Base-by-base conservation (phyloP, 2,329 filamentous ascomycete species). In the Monosporascus sp. region DNA sequence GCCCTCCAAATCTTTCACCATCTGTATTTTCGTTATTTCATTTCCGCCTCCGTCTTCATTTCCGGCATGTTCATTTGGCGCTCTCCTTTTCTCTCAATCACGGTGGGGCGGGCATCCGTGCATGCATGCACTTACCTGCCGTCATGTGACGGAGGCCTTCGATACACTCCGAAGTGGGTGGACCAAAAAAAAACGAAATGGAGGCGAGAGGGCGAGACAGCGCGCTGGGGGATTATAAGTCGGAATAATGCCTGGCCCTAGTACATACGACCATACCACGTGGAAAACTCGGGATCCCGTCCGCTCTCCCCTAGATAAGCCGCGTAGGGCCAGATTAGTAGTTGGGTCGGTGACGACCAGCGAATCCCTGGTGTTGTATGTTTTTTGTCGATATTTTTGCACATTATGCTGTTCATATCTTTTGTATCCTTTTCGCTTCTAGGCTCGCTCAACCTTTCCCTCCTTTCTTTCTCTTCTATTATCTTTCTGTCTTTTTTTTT, bases 361-460 rank as follows among this genome's bases (percentile, higher is more conserved):
- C 64, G 64, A 67, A 66, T 67, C 57, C 63, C 63, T 50, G 62
- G 64, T 67, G 64, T 67, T 67, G 64, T 67, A 66, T 67, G 64
- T 67, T 66, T 64, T 63, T 52, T 24, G n/a, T 47, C 55, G 49
- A 50, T 54, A 52, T 45, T 37, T 53, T 43, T 26, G 3, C 7
- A 7, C 24, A 44, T 48, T 43, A 50, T 55, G 26, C 26, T 1
- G 17, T 7, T 37, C n/a, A 24, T n/a, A 22, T 45, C n/a, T 45
- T 45, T 19, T 35, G 1, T 24, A 27, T 45, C 44, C 35, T 19
- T 48, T 43, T 2, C 50, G n/a, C 2, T 31, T 49, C n/a, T 35
- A 44, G 24, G 41, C 49, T 45, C 53, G 19, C 19, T 49, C 50
- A 46, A 26, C 41, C 47, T 41, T 1, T 27, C 31, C 47, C 45